Evolutionary conservation across 2,329 filamentous ascomycete species (phyloP).

Genomic region (Phaeosphaeriaceae sp.): DNA sequence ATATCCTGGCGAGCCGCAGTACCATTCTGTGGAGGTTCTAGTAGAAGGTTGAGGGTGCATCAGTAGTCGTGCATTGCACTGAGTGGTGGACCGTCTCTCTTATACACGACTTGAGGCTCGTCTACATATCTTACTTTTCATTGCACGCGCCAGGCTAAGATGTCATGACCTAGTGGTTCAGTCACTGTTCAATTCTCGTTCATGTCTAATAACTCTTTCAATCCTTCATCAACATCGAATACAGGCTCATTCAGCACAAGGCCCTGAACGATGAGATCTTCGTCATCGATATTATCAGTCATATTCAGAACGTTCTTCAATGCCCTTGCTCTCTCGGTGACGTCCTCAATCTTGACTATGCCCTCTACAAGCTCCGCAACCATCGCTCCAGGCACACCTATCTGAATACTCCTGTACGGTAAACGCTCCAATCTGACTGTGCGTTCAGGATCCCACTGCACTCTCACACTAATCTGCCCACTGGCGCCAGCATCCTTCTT

Average conservation of each 20-base stretch:
- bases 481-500: neutral
- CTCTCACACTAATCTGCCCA: conserved; percentile 51
- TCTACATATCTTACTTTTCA: too few relatives aligned
- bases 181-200: neutral
- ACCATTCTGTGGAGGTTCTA: conserved; percentile 15
- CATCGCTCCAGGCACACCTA: conserved; percentile 61
- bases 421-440: conserved; percentile 55
- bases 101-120: too few relatives aligned
- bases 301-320: conserved; percentile 58
- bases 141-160: too few relatives aligned
- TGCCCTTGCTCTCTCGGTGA: conserved; percentile 60
- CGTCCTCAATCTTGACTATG: conserved; percentile 65
- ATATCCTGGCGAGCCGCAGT: conserved; percentile 9
- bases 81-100: too few relatives aligned
- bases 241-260: conserved; percentile 56
- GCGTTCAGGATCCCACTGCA: conserved; percentile 71
- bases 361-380: conserved; percentile 59
- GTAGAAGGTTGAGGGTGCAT: conserved; percentile 1
- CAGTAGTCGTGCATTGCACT: neutral
- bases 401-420: conserved; percentile 65
- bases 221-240: conserved; percentile 51
- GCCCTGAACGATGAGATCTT: conserved; percentile 47
- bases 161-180: too few relatives aligned
- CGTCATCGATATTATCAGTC: conserved; percentile 34
- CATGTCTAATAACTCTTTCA: conserved; percentile 27